Percentiles rank a stretch among this genome's conserved stretches.
Evolutionary conservation across 331 rosid genomes (phyloP).

Genomic region (Malus hybrid): DNA sequence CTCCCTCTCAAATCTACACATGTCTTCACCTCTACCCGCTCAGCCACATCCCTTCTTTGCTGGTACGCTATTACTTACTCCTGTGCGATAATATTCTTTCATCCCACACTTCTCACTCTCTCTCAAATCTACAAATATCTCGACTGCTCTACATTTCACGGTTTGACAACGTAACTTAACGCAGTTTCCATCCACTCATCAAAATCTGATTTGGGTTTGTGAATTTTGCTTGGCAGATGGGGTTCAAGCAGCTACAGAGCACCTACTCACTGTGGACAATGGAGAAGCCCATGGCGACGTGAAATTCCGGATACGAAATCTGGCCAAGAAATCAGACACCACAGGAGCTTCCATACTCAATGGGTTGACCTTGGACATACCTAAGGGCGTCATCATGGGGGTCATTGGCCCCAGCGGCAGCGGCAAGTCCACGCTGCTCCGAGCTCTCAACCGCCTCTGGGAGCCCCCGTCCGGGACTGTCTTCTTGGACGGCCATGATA

Average conservation of each 20-base stretch:
- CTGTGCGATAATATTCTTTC: no score
- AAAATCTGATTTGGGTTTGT: background rate
- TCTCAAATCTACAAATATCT: no score
- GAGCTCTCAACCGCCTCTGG: conserved; percentile 87
- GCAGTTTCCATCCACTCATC: background rate
- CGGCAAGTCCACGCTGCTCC: conserved; percentile 79
- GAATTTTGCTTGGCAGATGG: background rate
- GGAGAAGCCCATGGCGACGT: background rate
- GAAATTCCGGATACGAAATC: conserved; percentile 49
- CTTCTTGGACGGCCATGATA: conserved; percentile 59
- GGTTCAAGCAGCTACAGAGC: conserved; percentile 19
- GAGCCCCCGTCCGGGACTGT: conserved; percentile 69
- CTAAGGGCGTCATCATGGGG: conserved; percentile 59
- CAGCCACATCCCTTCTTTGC: background rate
- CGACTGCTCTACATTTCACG: no score
- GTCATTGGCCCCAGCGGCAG: conserved; percentile 90
- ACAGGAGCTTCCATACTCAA: conserved; percentile 48
- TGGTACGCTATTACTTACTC: background rate
- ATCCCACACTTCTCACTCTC: no score
- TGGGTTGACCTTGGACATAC: conserved; percentile 48
- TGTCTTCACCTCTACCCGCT: background rate
- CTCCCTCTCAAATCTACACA: background rate
- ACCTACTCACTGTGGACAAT: conserved; percentile 36
- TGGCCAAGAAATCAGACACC: conserved; percentile 42
- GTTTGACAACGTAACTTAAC: background rate